Base-by-base conservation (phyloP, 202 grass and related monocot genomes). In the Setaria italica region DNA sequence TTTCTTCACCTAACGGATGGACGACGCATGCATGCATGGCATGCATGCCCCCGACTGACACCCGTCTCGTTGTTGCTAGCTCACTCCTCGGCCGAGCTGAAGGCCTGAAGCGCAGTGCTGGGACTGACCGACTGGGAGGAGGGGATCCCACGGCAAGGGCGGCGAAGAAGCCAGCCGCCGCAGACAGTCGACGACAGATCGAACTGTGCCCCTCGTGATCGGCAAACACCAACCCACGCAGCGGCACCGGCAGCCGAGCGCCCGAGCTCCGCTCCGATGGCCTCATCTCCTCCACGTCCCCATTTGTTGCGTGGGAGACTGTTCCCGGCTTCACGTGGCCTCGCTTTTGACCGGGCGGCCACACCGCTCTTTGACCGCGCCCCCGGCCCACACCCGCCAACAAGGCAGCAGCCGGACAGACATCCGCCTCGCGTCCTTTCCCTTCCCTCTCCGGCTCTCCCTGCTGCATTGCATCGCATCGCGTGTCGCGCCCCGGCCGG, bases 171-270 rank as follows among this genome's bases (percentile, higher is more conserved):
- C 20, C 60, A 49, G 60, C 77, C 29, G 74, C 75, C 56, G 72
- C 4, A 29, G 80, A 39, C 16, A 7, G 4, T 1, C n/a, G 60
- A 6, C n/a, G 60, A 6, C 60, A 89, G 70, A 89, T 83, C 76
- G 84, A 85, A 83, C 85, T 88, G 88, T 90, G 85, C 81, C 78
- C 92, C 92, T 94, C 90, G 92, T 92, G 92, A 92, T 92, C 88
- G 92, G 70, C 77, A 74, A 84, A 86, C 86, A 9, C 72, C 9
- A 76, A 51, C 57, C 19, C 63, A 7, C 5, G 64, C 3, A 3
- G 66, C 64, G 4, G 2, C 12, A 9, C 2, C 4, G 50, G 50
- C 51, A 46, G 43, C 54, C 17, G 54, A 7, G 2, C 53, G 17
- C 16, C 57, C 6, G 6, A 3, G 63, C 65, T 39, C 1, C 2